Evolutionary conservation across 1,139 yeast genomes (phyloP).

Genomic region (Yamadazyma atmosphaerica): DNA sequence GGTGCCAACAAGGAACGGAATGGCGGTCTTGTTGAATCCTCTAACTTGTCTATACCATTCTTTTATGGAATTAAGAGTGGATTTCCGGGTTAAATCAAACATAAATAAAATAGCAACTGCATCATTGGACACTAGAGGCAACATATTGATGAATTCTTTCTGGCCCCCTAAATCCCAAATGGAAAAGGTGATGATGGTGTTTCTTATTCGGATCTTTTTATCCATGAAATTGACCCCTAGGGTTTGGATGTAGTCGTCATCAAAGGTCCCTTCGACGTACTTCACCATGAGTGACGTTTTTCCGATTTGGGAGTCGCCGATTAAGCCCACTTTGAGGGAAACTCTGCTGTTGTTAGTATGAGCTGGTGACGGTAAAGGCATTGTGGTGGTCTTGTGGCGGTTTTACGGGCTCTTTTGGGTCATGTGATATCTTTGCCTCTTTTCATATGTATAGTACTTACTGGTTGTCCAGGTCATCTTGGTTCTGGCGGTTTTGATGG

Average conservation of each 20-base stretch:
- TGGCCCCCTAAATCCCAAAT: slow-evolving; percentile 99
- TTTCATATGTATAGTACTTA: slow-evolving; percentile 26
- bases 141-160: slow-evolving; percentile 92
- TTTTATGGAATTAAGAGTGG: slow-evolving; percentile 81
- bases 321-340: slow-evolving; percentile 86
- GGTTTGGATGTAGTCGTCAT: slow-evolving; percentile 90
- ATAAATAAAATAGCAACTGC: slow-evolving; percentile 91
- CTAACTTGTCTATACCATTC: slow-evolving; percentile 96
- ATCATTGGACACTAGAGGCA: slow-evolving; percentile 89
- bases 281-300: slow-evolving; percentile 96
- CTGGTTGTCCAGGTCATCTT: slow-evolving; percentile 31
- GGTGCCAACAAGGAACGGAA: slow-evolving; percentile 91
- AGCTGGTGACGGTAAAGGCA: too few species aligned
- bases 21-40: slow-evolving; percentile 88
- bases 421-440: too few species aligned
- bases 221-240: slow-evolving; percentile 96
- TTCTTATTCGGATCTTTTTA: slow-evolving; percentile 79
- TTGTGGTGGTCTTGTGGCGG: too few species aligned
- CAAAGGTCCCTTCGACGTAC: slow-evolving; percentile 92
- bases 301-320: slow-evolving; percentile 98
- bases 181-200: slow-evolving; percentile 87
- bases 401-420: too few species aligned
- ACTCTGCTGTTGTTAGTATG: slow-evolving; percentile 37
- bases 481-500: slow-evolving; percentile 14
- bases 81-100: slow-evolving; percentile 88